These are phyloP conservation scores for Naegleria fowleri DNA, from an alignment of 208 protist genomes.

Conservation along the genomic window DNA sequence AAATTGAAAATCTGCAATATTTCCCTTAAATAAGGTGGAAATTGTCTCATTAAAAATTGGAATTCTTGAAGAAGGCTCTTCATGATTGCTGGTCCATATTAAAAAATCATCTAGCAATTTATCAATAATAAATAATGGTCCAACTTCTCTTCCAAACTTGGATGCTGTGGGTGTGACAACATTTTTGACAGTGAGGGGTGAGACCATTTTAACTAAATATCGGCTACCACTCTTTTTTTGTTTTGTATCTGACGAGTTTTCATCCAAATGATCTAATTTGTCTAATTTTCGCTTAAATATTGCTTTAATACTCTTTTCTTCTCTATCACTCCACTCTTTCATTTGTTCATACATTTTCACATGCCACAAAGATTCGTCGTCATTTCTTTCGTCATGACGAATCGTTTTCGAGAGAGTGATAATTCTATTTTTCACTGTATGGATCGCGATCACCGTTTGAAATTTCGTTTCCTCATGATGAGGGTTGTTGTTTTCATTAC, in stretches of 20 bases:
- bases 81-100: background rate
- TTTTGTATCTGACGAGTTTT: background rate
- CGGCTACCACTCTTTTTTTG: background rate
- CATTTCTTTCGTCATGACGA: too few species aligned
- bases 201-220: background rate
- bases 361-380: too few species aligned
- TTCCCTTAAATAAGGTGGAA: background rate
- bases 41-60: background rate
- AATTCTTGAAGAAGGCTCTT: background rate
- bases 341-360: background rate
- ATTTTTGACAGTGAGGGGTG: background rate
- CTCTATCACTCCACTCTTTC: background rate
- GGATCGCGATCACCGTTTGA: too few species aligned
- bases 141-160: background rate
- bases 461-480: too few species aligned
- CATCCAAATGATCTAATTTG: background rate
- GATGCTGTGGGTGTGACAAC: background rate
- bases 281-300: background rate
- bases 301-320: background rate
- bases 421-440: too few species aligned
- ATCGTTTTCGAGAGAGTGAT: too few species aligned
- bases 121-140: background rate
- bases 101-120: background rate
- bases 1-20: background rate
- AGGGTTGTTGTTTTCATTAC: too few species aligned